Base-by-base conservation (phyloP, 179 eudicot species). In the Actinidia arguta region DNA sequence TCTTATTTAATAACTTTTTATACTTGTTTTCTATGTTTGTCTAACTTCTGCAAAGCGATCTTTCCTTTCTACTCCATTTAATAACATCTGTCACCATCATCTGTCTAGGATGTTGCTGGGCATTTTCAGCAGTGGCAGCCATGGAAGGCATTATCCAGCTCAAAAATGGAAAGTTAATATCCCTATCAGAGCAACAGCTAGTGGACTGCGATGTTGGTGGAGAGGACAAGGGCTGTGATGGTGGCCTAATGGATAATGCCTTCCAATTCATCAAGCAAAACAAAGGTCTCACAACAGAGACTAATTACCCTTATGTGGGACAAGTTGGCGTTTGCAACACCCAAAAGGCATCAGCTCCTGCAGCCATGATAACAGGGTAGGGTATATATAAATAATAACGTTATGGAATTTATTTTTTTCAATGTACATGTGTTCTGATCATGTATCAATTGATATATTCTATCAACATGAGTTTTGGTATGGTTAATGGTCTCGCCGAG, bases 41-140 rank as follows among this genome's bases (percentile, higher is more conserved):
- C n/a, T n/a, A n/a, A n/a, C n/a, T n/a, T n/a, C n/a, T n/a, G n/a
- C n/a, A n/a, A n/a, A n/a, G n/a, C n/a, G n/a, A n/a, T n/a, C n/a
- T n/a, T n/a, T n/a, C n/a, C n/a, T n/a, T n/a, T n/a, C n/a, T n/a
- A n/a, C n/a, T n/a, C n/a, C n/a, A n/a, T n/a, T n/a, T n/a, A n/a
- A n/a, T n/a, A n/a, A n/a, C n/a, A n/a, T n/a, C n/a, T n/a, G 20
- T 59, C 14, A 22, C 7, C 9, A 52, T 42, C 27, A 9, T 58
- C 8, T 25, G 56, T 47, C 13, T 62, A 93, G 96, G 93, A 69
- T 85, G 90, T 75, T 91, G 96, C 13, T 91, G 94, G 93, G 89
- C 87, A n/a, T 87, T 87, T 50, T 87, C 87, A 52, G 85, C 87
- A 10, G 84, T 87, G 42, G 84, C 87, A 55, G 87, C 89, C 8